Conservation (phyloP, 2,329 filamentous ascomycete genomes). For the Beauveria brongniartii region DNA sequence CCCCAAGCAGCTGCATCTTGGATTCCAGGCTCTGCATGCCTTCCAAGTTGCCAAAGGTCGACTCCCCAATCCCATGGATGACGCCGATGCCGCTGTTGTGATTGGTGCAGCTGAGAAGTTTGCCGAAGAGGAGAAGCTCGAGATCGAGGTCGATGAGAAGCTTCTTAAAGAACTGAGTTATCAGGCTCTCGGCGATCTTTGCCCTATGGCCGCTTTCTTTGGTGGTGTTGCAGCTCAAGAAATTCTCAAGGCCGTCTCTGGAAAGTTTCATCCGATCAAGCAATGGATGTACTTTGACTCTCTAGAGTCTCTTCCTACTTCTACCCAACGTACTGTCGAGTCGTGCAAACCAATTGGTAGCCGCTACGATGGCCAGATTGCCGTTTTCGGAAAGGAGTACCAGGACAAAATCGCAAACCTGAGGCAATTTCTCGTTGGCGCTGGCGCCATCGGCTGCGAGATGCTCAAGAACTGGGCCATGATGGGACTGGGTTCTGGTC, state of each 20-base stretch:
- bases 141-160: conserved; percentile 80
- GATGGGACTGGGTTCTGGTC: conserved; percentile 87
- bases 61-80: conserved; percentile 75
- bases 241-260: conserved; percentile 91
- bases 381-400: conserved; percentile 87
- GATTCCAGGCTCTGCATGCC: conserved; percentile 83
- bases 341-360: conserved; percentile 77
- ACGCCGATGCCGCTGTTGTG: conserved; percentile 72
- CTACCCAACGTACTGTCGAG: conserved; percentile 69
- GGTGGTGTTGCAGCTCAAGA: conserved; percentile 91
- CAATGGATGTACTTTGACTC: conserved; percentile 99
- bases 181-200: conserved; percentile 85
- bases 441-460: conserved; percentile 95
- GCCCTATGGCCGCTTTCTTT: conserved; percentile 89
- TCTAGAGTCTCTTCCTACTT: conserved; percentile 83
- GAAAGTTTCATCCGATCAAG: conserved; percentile 91
- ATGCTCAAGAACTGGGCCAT: conserved; percentile 99
- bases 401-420: conserved; percentile 89
- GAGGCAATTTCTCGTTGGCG: conserved; percentile 89
- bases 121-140: conserved; percentile 58
- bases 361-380: conserved; percentile 94
- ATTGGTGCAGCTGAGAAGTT: conserved; percentile 68
- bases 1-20: conserved; percentile 82
- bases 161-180: conserved; percentile 88
- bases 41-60: conserved; percentile 70